A percentile compares a stretch with the other conserved stretches of the same genome.
Evolutionary conservation across 345 rosid species (phyloP).

Genomic region (Ailanthus altissimus): DNA sequence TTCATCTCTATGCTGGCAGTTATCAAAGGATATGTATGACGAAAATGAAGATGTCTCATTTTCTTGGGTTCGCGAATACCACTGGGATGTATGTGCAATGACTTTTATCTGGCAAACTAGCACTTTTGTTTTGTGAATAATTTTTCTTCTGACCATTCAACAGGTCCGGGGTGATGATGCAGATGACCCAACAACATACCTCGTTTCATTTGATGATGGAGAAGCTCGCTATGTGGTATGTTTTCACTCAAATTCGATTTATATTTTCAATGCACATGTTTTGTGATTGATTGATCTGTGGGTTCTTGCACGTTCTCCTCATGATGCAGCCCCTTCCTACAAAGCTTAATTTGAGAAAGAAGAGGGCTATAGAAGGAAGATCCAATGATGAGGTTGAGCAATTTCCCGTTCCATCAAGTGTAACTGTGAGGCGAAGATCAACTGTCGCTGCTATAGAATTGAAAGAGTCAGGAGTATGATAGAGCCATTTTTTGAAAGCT

Average conservation of each 20-base stretch:
- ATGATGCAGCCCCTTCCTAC: conserved; percentile 86
- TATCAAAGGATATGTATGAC: conserved; percentile 74
- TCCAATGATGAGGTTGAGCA: conserved; percentile 82
- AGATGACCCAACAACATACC: conserved; percentile 72
- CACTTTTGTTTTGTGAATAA: conserved; percentile 12
- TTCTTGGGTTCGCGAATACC: conserved; percentile 90
- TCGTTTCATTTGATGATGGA: conserved; percentile 74
- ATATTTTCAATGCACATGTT: not conserved
- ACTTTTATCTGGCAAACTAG: conserved; percentile 10
- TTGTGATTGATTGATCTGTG: conserved; percentile 6
- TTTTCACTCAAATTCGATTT: conserved; percentile 10
- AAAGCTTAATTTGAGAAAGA: conserved; percentile 73
- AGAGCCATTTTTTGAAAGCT: not conserved
- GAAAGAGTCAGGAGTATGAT: conserved; percentile 68
- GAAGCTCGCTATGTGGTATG: conserved; percentile 83
- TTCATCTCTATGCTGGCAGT: conserved; percentile 45
- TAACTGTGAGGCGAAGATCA: conserved; percentile 69
- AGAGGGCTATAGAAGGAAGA: conserved; percentile 87
- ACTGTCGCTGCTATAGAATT: conserved; percentile 61
- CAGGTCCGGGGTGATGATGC: conserved; percentile 74
- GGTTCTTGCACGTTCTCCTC: conserved; percentile 8
- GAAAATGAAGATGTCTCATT: conserved; percentile 76
- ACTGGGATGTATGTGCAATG: conserved; percentile 81
- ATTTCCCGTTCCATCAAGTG: conserved; percentile 74
- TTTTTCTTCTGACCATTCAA: conserved; percentile 25